Evolutionary conservation across 371 early-diverging fungal species (phyloP).

Genomic region (Zychaea mexicana): DNA sequence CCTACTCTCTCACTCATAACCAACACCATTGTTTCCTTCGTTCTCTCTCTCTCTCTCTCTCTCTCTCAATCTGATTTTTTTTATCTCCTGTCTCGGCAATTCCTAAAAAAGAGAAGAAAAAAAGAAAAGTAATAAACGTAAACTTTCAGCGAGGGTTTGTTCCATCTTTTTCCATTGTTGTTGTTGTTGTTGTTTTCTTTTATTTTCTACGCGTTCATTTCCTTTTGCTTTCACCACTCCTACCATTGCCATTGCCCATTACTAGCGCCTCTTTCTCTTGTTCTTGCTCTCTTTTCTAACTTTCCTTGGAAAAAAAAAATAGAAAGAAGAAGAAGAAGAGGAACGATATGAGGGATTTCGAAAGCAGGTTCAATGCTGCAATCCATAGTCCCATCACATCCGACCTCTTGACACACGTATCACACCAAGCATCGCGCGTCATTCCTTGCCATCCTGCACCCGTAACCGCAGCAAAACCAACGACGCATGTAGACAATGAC

Average conservation of each 20-base stretch:
- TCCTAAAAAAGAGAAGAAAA: no score
- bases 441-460: constrained; percentile 15
- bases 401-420: constrained; percentile 23
- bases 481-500: not conserved
- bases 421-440: constrained; percentile 27
- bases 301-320: not conserved
- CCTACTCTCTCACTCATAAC: no score
- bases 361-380: constrained; percentile 5
- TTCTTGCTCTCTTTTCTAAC: not conserved
- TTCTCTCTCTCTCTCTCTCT: no score
- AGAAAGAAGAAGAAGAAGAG: not conserved
- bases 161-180: no score
- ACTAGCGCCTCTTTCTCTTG: not conserved
- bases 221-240: not conserved
- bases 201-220: not conserved
- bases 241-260: not conserved
- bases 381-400: constrained; percentile 11
- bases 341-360: not conserved
- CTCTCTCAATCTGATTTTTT: not conserved
- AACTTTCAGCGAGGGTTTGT: not conserved
- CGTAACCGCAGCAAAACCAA: not conserved
- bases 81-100: no score
- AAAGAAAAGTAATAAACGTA: no score
- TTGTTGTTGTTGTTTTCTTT: no score
- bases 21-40: no score